Evolutionary conservation across 208 protist genomes (phyloP), one percentile per base, ranked within the genome.

Genomic region (Herpetomonas samuelpessoai): DNA sequence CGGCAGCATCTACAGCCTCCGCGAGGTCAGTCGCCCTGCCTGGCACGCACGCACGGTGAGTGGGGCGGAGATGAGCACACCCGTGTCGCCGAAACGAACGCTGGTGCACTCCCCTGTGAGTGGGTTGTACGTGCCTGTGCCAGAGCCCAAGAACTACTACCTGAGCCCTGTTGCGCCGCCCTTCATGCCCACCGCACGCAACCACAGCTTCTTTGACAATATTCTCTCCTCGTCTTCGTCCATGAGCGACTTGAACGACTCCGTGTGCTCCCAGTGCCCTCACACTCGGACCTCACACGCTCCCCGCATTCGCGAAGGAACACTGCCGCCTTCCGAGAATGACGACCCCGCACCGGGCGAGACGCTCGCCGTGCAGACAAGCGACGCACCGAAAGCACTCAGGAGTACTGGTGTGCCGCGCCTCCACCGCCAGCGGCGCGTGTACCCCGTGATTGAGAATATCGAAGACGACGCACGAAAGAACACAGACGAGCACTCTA

Each of bases 171-270:
- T 57, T 19, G 61, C 64, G 14, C 68, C 74, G 24, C 68, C 74
- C 3, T 76, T 73, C 27, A 45, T 73, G 18, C 74, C 74, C 22
- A 76, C 59, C 16, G 46, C 57, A 2, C 63, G 69, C 2, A 49
- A 76, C 31, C 74, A 81, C 52, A 52, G 47, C 48, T 72, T 81
- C 45, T 76, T 76, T 6, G 24, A 22, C 18, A 29, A 30, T 12
- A 56, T 30, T 12, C 7, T 21, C 25, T 27, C 51, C 26, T 29
- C 29, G 3, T 22, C 21, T 18, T n/a, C n/a, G 24, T 7, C 4
- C 9, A 18, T 35, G 22, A 26, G 31, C 24, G 22, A 30, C 24
- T 22, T 18, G 27, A 3, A 35, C 22, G 27, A 38, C 25, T 35
- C 18, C 25, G 21, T 27, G 10, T 51, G 21, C 46, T 21, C n/a